These are phyloP conservation scores for Xylariaceae sp. DNA, from an alignment of 2,329 filamentous ascomycete species.

Conservation along the genomic window DNA sequence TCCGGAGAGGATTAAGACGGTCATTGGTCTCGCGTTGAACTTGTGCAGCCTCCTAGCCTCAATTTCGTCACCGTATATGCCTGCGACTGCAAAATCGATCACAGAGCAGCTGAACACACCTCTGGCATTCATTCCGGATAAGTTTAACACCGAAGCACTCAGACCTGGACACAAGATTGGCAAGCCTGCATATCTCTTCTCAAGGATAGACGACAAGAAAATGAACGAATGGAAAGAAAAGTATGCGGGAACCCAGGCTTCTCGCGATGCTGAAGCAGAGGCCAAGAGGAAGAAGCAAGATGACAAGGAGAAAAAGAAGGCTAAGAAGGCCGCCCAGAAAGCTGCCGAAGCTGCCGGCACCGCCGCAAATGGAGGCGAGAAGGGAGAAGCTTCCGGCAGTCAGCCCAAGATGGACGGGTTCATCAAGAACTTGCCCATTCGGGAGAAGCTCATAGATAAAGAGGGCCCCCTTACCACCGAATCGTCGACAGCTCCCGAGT, in stretches of 20 bases:
- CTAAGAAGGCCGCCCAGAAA: conserved; percentile 39
- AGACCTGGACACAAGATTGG: conserved; percentile 79
- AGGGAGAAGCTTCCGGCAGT: neutral
- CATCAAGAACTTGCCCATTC: conserved; percentile 33
- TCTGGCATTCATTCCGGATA: conserved; percentile 62
- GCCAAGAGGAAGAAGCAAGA: conserved; percentile 56
- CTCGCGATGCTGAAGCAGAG: conserved; percentile 53
- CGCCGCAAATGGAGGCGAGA: conserved; percentile 10
- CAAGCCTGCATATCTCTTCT: conserved; percentile 77
- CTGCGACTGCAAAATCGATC: conserved; percentile 74
- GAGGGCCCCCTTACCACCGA: conserved; percentile 19
- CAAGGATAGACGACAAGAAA: conserved; percentile 80
- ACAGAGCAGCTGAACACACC: conserved; percentile 66
- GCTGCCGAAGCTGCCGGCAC: conserved; percentile 16
- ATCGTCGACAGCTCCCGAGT: conserved; percentile 17
- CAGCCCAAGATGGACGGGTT: conserved; percentile 30
- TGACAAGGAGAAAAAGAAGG: conserved; percentile 54
- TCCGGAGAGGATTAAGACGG: conserved; percentile 56
- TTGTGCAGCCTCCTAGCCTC: conserved; percentile 80
- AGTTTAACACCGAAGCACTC: conserved; percentile 64
- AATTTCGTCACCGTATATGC: conserved; percentile 83
- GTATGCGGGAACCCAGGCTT: conserved; percentile 75
- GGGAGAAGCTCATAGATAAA: conserved; percentile 36
- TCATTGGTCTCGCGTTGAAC: conserved; percentile 81
- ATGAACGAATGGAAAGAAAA: conserved; percentile 79